Evolutionary conservation across 2,329 filamentous ascomycete species (phyloP), one percentile per base, ranked within the genome.

Genomic region (Fonsecaea erecta): DNA sequence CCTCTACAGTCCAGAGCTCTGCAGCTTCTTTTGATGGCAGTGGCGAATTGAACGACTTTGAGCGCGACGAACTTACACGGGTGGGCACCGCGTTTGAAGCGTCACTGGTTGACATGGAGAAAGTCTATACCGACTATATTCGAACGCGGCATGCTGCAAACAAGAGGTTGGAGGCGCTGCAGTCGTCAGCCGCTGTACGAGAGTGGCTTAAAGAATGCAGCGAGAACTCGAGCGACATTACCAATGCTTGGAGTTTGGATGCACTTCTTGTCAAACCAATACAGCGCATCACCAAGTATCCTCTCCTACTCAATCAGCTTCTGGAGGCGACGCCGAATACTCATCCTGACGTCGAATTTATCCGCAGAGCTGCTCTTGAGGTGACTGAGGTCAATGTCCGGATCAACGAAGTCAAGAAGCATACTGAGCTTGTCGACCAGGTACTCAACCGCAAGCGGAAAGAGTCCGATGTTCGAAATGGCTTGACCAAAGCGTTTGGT

Each of bases 181-280:
- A 85, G 69, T 76, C 82, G 65, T 70, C 90, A 83, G 75, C 88
- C 80, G 83, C 90, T 24, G 83, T 89, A 51, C 81, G 82, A 52
- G 85, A 96, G 57, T 99, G 95, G 95, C 83, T 98, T 55, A 90
- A 90, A 64, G 94, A 97, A 77, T 99, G 95, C 78, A 93, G 95
- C 73, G 88, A 92, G 71, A 93, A 94, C 73, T 93, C 94, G 12
- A 91, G 92, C 71, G 95, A 97, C 75, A 84, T 99, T 68, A 99
- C 95, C 0, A 88, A 89, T 28, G 94, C 95, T 0, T 99, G 95
- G 95, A 91, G 96, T 76, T 79, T 99, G 66, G 93, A 97, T 76
- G 96, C 95, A 0, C 83, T 99, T n/a, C 85, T 99, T 21, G 94
- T 99, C 74, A 99, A 99, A 77, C 95, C 95, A 1, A 93, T 96